These are phyloP conservation scores for Hyphodiscus hymeniophilus DNA, from an alignment of 495 filamentous ascomycete genomes.

Conservation along the genomic window DNA sequence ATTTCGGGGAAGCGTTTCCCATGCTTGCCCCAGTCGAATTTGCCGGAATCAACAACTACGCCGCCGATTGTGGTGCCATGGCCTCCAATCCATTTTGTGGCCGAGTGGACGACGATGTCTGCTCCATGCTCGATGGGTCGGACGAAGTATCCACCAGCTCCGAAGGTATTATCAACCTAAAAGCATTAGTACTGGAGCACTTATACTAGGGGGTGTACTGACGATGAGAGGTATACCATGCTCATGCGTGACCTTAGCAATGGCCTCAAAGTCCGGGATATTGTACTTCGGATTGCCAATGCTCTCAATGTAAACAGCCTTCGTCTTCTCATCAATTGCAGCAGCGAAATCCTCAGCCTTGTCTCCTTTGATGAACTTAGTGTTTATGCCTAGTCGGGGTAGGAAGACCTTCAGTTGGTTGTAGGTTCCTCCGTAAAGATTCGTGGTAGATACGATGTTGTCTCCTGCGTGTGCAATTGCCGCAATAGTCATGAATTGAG, in stretches of 20 bases:
- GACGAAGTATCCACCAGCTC: constrained; percentile 86
- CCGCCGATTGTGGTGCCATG: constrained; percentile 95
- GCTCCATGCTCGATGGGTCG: constrained; percentile 88
- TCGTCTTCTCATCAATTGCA: constrained; percentile 90
- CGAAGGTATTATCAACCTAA: constrained; percentile 93
- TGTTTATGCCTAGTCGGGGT: constrained; percentile 76
- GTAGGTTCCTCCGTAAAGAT: constrained; percentile 95
- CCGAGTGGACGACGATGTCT: constrained; percentile 91
- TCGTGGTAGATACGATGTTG: constrained; percentile 90
- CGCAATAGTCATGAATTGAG: constrained; percentile 89
- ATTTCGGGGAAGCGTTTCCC: constrained; percentile 88
- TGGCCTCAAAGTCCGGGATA: constrained; percentile 80
- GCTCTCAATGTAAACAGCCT: constrained; percentile 90
- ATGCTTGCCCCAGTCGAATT: constrained; percentile 94
- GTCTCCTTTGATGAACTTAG: constrained; percentile 86
- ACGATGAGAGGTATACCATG: constrained; percentile 81
- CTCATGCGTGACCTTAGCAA: constrained; percentile 71
- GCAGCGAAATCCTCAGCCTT: constrained; percentile 72
- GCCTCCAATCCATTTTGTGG: constrained; percentile 98
- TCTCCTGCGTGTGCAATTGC: constrained; percentile 79
- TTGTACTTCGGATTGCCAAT: constrained; percentile 97
- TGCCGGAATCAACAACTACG: constrained; percentile 83
- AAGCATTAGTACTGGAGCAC: constrained; percentile 4
- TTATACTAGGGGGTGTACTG: constrained; percentile 23
- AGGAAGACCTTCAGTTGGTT: constrained; percentile 96